These are phyloP conservation scores for Alternaria sp. DNA, from an alignment of 2,329 filamentous ascomycete species.

Conservation along the genomic window DNA sequence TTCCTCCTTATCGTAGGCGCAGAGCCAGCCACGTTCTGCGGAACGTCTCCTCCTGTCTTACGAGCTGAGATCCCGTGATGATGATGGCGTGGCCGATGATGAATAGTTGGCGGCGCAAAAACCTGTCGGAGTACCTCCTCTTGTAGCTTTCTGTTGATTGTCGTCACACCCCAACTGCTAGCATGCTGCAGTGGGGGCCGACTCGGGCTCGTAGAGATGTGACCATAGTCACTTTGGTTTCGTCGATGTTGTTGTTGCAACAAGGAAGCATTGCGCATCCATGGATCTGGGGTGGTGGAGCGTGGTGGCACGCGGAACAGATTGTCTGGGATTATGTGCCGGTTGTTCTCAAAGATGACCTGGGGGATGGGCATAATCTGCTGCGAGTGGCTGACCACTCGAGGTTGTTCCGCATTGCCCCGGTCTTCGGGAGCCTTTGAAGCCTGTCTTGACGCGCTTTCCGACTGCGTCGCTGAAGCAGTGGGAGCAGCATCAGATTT, in stretches of 20 bases:
- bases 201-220: slow-evolving; percentile 26
- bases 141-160: slow-evolving; percentile 83
- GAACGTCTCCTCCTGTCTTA: slow-evolving; percentile 34
- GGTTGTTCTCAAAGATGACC: slow-evolving; percentile 92
- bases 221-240: slow-evolving; percentile 44
- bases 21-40: slow-evolving; percentile 38
- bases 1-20: slow-evolving; percentile 46
- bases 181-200: slow-evolving; percentile 57
- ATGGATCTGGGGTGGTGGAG: slow-evolving; percentile 47
- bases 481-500: slow-evolving; percentile 27
- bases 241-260: slow-evolving; percentile 44
- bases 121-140: slow-evolving; percentile 94
- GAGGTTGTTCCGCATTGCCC: slow-evolving; percentile 28
- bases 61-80: slow-evolving; percentile 67
- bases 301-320: slow-evolving; percentile 70
- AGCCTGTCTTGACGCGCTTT: slow-evolving; percentile 22
- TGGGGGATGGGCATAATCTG: slow-evolving; percentile 78
- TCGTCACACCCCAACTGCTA: slow-evolving; percentile 84
- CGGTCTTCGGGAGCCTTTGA: slow-evolving; percentile 15
- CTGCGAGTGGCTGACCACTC: slow-evolving; percentile 77
- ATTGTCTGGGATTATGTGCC: slow-evolving; percentile 87
- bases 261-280: slow-evolving; percentile 36
- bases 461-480: slow-evolving; percentile 24
- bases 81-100: slow-evolving; percentile 75
- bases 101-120: slow-evolving; percentile 82